Evolutionary conservation across 2,329 filamentous ascomycete species (phyloP).

Genomic region (Fusarium siculi): DNA sequence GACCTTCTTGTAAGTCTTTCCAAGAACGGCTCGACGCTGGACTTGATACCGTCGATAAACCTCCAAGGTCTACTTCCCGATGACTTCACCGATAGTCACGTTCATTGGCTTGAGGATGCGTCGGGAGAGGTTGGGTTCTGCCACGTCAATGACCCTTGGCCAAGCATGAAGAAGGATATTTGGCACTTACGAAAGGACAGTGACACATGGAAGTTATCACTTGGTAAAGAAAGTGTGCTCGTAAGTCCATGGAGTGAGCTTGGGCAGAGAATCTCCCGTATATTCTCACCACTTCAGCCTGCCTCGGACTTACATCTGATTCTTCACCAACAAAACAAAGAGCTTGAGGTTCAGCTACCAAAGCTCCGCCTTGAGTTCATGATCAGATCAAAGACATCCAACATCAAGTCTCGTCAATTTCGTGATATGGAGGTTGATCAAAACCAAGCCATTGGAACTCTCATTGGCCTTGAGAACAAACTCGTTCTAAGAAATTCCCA

Average conservation of each 20-base stretch:
- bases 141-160: slow-evolving; percentile 42
- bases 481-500: slow-evolving; percentile 53
- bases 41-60: slow-evolving; percentile 49
- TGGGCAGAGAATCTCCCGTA: background rate
- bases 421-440: slow-evolving; percentile 27
- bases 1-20: slow-evolving; percentile 50
- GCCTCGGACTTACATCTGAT: slow-evolving; percentile 17
- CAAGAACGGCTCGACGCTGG: slow-evolving; percentile 3
- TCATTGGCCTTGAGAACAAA: slow-evolving; percentile 39
- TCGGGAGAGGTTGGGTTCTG: slow-evolving; percentile 49
- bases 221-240: background rate
- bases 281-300: slow-evolving; percentile 16
- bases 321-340: background rate
- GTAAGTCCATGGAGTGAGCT: background rate
- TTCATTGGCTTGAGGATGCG: slow-evolving; percentile 59
- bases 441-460: slow-evolving; percentile 27
- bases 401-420: slow-evolving; percentile 23
- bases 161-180: background rate
- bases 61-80: slow-evolving; percentile 48
- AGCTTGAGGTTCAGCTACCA: background rate
- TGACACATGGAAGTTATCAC: slow-evolving; percentile 8
- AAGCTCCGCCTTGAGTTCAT: slow-evolving; percentile 40
- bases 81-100: slow-evolving; percentile 51
- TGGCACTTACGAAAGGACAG: slow-evolving; percentile 42
- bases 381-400: background rate